These are phyloP conservation scores for Phytopythium chamaehyphon DNA, from an alignment of 352 stramenopile species.

Conservation along the genomic window DNA sequence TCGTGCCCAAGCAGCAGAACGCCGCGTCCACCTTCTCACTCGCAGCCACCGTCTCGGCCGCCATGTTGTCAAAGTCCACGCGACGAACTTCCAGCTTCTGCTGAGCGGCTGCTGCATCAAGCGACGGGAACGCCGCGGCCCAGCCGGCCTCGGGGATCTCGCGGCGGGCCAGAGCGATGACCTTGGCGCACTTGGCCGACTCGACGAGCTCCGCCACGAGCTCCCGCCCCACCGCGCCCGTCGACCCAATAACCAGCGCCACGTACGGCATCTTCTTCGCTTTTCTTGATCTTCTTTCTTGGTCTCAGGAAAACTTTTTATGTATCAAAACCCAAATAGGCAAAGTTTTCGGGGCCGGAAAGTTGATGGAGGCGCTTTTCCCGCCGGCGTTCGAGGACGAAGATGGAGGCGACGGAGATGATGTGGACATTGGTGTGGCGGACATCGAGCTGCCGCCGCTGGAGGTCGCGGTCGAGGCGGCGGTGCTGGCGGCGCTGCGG, in stretches of 20 bases:
- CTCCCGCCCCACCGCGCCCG: conserved; percentile 67
- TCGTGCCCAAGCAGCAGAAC: conserved; percentile 75
- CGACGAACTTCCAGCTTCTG: conserved; percentile 56
- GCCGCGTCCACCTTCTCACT: conserved; percentile 50
- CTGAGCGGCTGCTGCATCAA: conserved; percentile 34
- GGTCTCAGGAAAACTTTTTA: no score
- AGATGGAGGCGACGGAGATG: conserved; percentile 5
- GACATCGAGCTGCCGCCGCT: conserved; percentile 46
- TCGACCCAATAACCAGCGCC: conserved; percentile 70
- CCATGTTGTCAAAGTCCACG: conserved; percentile 56
- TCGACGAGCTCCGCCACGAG: conserved; percentile 62
- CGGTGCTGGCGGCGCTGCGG: conserved; percentile 52
- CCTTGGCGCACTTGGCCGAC: conserved; percentile 56
- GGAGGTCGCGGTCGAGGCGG: conserved; percentile 48
- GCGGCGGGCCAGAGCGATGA: conserved; percentile 65
- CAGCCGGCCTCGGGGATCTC: conserved; percentile 48
- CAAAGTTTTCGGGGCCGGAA: no score
- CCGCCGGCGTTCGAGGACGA: conserved; percentile 33
- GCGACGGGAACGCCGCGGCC: conserved; percentile 37
- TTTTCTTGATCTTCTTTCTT: no score
- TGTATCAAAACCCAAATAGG: no score
- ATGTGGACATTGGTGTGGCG: conserved; percentile 50
- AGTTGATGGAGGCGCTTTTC: conserved; percentile 56
- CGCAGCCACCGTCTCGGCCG: conserved; percentile 21
- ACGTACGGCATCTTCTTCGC: conserved; percentile 51